These are phyloP conservation scores for Daldinia eschscholtzii DNA, from an alignment of 2,329 filamentous ascomycete species.

Conservation along the genomic window DNA sequence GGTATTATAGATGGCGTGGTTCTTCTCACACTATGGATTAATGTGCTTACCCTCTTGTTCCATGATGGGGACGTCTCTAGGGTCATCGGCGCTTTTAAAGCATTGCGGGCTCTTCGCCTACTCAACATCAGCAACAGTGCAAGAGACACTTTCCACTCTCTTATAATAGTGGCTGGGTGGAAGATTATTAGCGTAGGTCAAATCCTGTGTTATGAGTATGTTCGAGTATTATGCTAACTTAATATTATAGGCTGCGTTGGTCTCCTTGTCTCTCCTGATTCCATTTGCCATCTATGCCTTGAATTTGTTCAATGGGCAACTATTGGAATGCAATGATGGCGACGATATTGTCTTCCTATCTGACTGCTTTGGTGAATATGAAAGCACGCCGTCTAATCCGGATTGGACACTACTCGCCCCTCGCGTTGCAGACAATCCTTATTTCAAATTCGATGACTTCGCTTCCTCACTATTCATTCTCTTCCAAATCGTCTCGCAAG, in stretches of 20 bases:
- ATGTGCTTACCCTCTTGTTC: constrained; percentile 84
- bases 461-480: constrained; percentile 94
- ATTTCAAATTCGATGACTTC: constrained; percentile 94
- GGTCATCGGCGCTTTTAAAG: constrained; percentile 96
- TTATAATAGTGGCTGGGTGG: constrained; percentile 93
- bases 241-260: constrained; percentile 76
- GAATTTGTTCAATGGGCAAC: constrained; percentile 88
- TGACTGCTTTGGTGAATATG: constrained; percentile 88
- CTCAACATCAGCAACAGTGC: constrained; percentile 97
- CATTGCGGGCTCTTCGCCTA: constrained; percentile 87
- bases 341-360: constrained; percentile 65
- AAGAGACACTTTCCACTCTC: constrained; percentile 94
- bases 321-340: constrained; percentile 84
- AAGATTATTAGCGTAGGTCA: constrained; percentile 85
- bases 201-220: background rate
- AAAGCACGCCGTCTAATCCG: constrained; percentile 77
- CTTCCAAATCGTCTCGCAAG: constrained; percentile 98
- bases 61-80: constrained; percentile 88
- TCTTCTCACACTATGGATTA: constrained; percentile 93
- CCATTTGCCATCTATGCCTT: constrained; percentile 97
- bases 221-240: constrained; percentile 34
- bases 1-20: constrained; percentile 95
- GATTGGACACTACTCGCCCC: constrained; percentile 87
- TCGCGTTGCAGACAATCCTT: constrained; percentile 82
- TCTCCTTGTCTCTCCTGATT: constrained; percentile 92